Evolutionary conservation across 495 filamentous ascomycete genomes (phyloP).

Genomic region (Clohesyomyces aquaticus): DNA sequence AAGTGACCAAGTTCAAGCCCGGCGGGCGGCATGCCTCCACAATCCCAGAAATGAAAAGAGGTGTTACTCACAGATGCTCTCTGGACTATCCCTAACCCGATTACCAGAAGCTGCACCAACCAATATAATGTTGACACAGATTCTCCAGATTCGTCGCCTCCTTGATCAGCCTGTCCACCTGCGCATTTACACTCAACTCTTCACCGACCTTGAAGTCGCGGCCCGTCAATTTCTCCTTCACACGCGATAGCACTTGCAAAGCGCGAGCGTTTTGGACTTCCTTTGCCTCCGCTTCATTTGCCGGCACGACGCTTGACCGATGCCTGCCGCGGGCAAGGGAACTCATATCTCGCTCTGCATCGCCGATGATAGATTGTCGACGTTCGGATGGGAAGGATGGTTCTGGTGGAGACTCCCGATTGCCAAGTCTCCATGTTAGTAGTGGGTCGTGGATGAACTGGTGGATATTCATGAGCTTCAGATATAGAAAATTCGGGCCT

Average conservation of each 20-base stretch:
- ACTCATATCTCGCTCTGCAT: conserved; percentile 20
- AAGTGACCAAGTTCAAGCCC: background rate
- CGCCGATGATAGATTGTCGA: conserved; percentile 67
- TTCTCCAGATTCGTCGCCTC: conserved; percentile 98
- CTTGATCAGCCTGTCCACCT: conserved; percentile 90
- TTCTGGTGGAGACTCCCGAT: conserved; percentile 77
- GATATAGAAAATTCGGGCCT: conserved; percentile 7
- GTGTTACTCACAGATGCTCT: too few relatives aligned
- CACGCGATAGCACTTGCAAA: conserved; percentile 85
- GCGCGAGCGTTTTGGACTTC: conserved; percentile 94
- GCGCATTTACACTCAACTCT: conserved; percentile 81
- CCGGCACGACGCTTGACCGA: conserved; percentile 39
- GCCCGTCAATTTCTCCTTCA: conserved; percentile 91
- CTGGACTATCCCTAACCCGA: background rate
- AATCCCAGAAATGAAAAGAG: background rate
- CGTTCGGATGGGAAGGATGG: conserved; percentile 81
- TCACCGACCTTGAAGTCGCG: conserved; percentile 65
- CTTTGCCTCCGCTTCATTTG: conserved; percentile 53
- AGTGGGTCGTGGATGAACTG: conserved; percentile 98
- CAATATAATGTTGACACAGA: conserved; percentile 98
- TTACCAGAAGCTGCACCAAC: conserved; percentile 94
- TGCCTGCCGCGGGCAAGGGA: conserved; percentile 35
- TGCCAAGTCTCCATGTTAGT: conserved; percentile 93
- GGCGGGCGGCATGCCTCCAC: background rate
- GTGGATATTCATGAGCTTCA: background rate